Base-by-base conservation (phyloP, 2,329 filamentous ascomycete species). In the Rugonectria rugulosa region DNA sequence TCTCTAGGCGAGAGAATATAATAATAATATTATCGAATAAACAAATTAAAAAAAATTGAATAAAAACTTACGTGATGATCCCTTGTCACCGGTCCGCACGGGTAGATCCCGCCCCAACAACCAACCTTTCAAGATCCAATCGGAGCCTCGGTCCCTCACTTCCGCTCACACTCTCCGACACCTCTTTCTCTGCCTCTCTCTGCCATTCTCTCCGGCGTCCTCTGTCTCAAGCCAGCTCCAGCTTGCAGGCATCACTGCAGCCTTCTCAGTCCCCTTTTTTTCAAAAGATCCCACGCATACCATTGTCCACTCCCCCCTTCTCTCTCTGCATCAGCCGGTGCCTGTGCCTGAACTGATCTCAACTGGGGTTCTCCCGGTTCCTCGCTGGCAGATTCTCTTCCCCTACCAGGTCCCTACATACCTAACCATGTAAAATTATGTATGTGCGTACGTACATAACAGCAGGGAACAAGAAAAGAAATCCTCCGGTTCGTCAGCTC, bases 91-190 rank as follows among this genome's bases (percentile, higher is more conserved):
- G 55, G 55, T 46, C 45, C 38, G 50, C 45, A 54, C 55, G 50
- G 50, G 55, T 54, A 55, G 50, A 55, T 54, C 50, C 55, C 55
- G 50, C 45, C 55, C 44, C 42, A 48, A 31, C 27, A 48, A 24
- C 9, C 12, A 20, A 11, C 5, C 37, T 40, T 8, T 19, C 10
- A 41, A n/a, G 24, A 57, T 41, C 54, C 54, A 57, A 57, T 57
- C 53, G 53, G 53, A 56, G 26, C 38, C 17, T 27, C 27, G 27
- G 27, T 21, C 46, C 46, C 31, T 34, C 38, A n/a, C n/a, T n/a
- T n/a, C n/a, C n/a, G n/a, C n/a, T n/a, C n/a, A n/a, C n/a, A n/a
- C n/a, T n/a, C n/a, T n/a, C n/a, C n/a, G n/a, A n/a, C n/a, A n/a
- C n/a, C n/a, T n/a, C n/a, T n/a, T n/a, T n/a, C n/a, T n/a, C n/a